A percentile compares a stretch with the other conserved stretches of the same genome.
Evolutionary conservation across 139 green algal genomes (phyloP).

Genomic region (Micromonas commoda): DNA sequence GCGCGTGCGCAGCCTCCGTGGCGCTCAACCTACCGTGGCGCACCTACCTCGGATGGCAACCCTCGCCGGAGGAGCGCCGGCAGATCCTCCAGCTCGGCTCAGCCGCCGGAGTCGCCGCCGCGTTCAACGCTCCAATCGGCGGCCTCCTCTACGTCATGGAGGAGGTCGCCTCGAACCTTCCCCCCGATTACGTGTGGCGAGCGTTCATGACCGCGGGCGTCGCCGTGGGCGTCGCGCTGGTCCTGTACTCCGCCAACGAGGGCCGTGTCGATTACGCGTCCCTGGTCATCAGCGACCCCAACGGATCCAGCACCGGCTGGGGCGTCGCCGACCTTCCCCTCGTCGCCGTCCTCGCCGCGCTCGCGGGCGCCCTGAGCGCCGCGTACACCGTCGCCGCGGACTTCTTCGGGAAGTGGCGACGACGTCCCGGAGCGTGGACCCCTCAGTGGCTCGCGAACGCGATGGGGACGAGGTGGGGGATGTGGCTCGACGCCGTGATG

Average conservation of each 20-base stretch:
- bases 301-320: neutral
- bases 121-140: constrained; percentile 65
- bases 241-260: neutral
- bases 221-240: neutral
- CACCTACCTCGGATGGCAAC: neutral
- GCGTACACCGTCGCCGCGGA: neutral
- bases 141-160: constrained; percentile 86
- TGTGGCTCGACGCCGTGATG: neutral
- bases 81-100: constrained; percentile 83
- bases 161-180: constrained; percentile 57
- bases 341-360: neutral
- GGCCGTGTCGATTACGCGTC: neutral
- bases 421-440: neutral
- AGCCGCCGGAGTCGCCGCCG: constrained; percentile 69
- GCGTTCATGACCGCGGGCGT: neutral
- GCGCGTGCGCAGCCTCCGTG: neutral
- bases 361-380: neutral
- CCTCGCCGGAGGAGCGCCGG: constrained; percentile 60
- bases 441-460: neutral
- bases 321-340: neutral
- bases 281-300: neutral
- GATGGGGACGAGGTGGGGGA: neutral
- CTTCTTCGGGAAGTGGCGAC: neutral
- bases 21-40: neutral
- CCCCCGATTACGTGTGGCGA: neutral